These are phyloP conservation scores for Hypoxylon sp. DNA, from an alignment of 2,329 filamentous ascomycete genomes.

Conservation along the genomic window DNA sequence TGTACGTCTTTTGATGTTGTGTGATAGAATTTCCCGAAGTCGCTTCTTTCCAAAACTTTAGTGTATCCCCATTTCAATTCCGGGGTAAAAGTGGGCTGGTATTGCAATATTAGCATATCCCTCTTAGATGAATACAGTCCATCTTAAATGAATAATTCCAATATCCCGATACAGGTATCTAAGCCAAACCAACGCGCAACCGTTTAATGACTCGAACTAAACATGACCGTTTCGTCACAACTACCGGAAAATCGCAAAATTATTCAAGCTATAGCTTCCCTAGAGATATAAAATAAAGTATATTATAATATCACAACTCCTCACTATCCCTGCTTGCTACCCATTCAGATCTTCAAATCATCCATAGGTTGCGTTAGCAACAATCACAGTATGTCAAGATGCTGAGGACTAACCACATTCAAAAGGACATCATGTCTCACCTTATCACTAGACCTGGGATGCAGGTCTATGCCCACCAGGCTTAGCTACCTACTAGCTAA, in stretches of 20 bases:
- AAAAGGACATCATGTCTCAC: neutral
- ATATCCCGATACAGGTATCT: neutral
- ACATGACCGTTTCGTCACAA: neutral
- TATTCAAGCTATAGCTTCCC: neutral
- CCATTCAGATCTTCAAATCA: neutral
- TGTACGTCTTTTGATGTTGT: conserved; percentile 11
- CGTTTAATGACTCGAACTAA: no score
- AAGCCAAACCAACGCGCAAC: neutral
- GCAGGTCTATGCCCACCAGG: neutral
- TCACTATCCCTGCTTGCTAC: neutral
- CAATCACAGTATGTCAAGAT: neutral
- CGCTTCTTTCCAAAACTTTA: conserved; percentile 6
- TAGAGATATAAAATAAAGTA: neutral
- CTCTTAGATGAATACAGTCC: conserved; percentile 5
- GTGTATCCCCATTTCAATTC: conserved; percentile 25
- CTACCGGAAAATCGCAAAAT: neutral
- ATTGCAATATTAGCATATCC: conserved; percentile 8
- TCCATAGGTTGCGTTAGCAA: neutral
- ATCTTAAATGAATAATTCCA: no score
- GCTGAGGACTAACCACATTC: neutral
- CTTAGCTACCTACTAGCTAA: neutral
- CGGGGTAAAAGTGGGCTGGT: conserved; percentile 32
- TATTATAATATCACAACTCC: no score
- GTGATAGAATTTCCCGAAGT: conserved; percentile 10
- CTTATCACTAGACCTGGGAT: neutral